A percentile compares a stretch with the other conserved stretches of the same genome.
These are phyloP conservation scores for Aspergillus funiculosus DNA, from an alignment of 495 filamentous ascomycete genomes.

Conservation along the genomic window DNA sequence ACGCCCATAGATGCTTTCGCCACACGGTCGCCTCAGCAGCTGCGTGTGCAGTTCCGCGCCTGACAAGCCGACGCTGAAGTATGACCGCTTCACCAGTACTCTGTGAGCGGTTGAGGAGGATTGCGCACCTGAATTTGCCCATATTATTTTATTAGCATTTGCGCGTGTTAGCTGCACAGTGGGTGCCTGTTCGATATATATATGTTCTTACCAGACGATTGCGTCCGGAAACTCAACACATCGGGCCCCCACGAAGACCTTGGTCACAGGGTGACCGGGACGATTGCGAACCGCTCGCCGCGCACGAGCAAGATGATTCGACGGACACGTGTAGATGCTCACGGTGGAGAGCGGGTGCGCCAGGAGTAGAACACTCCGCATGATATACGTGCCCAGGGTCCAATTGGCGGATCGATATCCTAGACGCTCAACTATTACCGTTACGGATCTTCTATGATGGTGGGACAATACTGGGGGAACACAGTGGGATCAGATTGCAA, in stretches of 20 bases:
- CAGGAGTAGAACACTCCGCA: conserved; percentile 43
- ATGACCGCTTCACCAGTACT: conserved; percentile 27
- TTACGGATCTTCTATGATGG: not conserved
- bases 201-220: conserved; percentile 25
- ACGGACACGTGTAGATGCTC: conserved; percentile 52
- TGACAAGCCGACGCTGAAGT: conserved; percentile 31
- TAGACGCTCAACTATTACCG: conserved; percentile 28
- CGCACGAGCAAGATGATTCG: conserved; percentile 40
- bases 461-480: not conserved
- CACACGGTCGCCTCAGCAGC: conserved; percentile 34
- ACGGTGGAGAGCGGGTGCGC: conserved; percentile 49
- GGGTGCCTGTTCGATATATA: too few species aligned
- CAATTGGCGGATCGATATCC: conserved; percentile 38
- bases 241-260: conserved; percentile 35
- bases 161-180: too few species aligned
- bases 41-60: conserved; percentile 19
- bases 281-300: conserved; percentile 32
- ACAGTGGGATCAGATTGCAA: conserved; percentile 49
- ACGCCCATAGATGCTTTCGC: conserved; percentile 44
- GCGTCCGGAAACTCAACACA: conserved; percentile 38
- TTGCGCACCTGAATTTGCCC: too few species aligned
- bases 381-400: conserved; percentile 37
- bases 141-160: too few species aligned
- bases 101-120: conserved; percentile 21
- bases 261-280: conserved; percentile 44